Evolutionary conservation across 805 yeast species (phyloP).

Genomic region (Cyberlindnera euphorbiae): DNA sequence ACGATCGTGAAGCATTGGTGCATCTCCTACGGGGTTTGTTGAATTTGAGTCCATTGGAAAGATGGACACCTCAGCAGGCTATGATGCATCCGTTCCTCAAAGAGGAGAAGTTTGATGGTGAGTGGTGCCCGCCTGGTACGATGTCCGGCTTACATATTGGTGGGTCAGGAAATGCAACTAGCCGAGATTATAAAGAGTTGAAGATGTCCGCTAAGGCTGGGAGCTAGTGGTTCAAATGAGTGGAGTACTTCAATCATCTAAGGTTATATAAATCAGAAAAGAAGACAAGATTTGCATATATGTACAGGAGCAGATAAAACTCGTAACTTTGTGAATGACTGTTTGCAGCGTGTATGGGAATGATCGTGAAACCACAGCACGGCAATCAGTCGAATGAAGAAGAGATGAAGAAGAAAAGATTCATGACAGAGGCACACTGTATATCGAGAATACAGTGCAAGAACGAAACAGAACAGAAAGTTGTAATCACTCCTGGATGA

Average conservation of each 20-base stretch:
- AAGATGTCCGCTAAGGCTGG: constrained; percentile 12
- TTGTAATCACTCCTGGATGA: too few species aligned
- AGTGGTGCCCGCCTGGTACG: constrained; percentile 49
- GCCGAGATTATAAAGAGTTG: constrained; percentile 6
- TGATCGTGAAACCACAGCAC: too few species aligned
- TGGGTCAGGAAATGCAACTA: not conserved
- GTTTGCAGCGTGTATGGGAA: too few species aligned
- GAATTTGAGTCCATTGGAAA: constrained; percentile 83
- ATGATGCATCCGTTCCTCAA: constrained; percentile 85
- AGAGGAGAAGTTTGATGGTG: constrained; percentile 47
- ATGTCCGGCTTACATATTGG: too few species aligned
- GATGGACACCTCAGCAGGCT: constrained; percentile 98
- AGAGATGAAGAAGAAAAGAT: too few species aligned
- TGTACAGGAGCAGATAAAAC: constrained; percentile 1
- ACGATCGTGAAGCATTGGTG: constrained; percentile 62
- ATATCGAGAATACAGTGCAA: too few species aligned
- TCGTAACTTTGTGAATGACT: not conserved
- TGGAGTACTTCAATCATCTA: not conserved
- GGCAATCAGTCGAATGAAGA: too few species aligned
- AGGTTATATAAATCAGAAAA: too few species aligned
- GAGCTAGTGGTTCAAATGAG: constrained; percentile 15
- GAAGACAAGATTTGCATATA: constrained; percentile 2
- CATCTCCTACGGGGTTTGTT: constrained; percentile 78
- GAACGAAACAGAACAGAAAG: not conserved
- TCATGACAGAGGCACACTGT: too few species aligned